Evolutionary conservation across 768 basidiomycete species (phyloP).

Genomic region (Russula vinacea): DNA sequence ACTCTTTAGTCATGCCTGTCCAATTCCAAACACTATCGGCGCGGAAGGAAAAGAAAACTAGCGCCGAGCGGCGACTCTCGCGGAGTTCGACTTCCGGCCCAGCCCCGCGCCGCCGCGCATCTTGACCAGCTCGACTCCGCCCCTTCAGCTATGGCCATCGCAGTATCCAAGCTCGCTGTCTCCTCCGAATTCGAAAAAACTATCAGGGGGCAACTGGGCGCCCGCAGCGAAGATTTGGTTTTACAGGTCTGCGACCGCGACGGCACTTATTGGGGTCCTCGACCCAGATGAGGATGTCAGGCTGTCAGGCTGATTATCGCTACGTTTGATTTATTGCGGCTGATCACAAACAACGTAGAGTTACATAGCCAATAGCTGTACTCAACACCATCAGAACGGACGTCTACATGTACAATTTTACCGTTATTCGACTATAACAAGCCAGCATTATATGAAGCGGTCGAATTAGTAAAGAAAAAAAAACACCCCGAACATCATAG

Average conservation of each 20-base stretch:
- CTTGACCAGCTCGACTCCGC: neutral
- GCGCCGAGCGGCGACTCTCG: too few relatives aligned
- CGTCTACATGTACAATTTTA: neutral
- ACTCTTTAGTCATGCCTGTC: too few relatives aligned
- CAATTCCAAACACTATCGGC: too few relatives aligned
- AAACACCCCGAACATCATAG: neutral
- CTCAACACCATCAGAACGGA: neutral
- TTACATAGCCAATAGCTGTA: neutral
- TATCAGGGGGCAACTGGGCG: neutral
- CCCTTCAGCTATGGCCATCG: neutral
- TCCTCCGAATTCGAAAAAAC: neutral
- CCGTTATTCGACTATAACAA: too few relatives aligned
- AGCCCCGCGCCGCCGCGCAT: neutral
- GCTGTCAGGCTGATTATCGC: neutral
- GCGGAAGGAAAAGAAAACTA: too few relatives aligned
- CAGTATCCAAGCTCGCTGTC: neutral
- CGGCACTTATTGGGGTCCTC: too few relatives aligned
- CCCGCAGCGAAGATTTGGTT: neutral
- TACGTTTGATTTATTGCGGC: neutral
- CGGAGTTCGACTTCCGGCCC: neutral
- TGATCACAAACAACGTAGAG: neutral
- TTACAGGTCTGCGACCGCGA: too few relatives aligned
- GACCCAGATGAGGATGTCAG: neutral
- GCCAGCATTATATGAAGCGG: neutral
- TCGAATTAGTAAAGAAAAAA: neutral